These are phyloP conservation scores for Neurospora sp. DNA, from an alignment of 495 filamentous ascomycete genomes.

Conservation along the genomic window DNA sequence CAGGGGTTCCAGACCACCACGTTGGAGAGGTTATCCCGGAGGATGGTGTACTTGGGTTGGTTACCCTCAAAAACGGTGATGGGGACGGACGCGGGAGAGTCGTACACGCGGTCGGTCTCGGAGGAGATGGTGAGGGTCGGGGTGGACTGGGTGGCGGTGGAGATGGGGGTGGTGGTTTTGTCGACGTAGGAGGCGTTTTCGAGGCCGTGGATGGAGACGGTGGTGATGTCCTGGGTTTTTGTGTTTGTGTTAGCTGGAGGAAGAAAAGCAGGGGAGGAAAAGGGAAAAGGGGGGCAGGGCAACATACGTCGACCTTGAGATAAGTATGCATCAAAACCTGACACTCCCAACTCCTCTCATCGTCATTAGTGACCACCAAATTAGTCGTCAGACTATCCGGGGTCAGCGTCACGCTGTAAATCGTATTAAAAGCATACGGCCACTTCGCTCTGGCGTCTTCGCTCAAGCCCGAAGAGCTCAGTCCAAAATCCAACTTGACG, in stretches of 20 bases:
- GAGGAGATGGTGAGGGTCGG: conserved; percentile 47
- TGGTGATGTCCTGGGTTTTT: conserved; percentile 56
- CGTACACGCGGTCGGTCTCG: conserved; percentile 72
- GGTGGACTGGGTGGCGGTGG: conserved; percentile 44
- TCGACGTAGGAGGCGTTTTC: conserved; percentile 65
- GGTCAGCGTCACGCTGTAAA: conserved; percentile 83
- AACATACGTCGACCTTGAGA: conserved; percentile 62
- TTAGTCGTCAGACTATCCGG: conserved; percentile 67
- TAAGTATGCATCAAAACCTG: conserved; percentile 91
- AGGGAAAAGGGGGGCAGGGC: neutral
- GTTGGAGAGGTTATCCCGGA: conserved; percentile 70
- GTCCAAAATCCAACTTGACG: conserved; percentile 91
- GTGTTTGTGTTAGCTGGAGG: neutral
- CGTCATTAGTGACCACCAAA: conserved; percentile 81
- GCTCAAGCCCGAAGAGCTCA: conserved; percentile 50
- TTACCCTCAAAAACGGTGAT: conserved; percentile 35
- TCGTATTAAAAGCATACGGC: conserved; percentile 77
- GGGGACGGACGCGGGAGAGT: conserved; percentile 40
- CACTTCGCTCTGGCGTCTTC: conserved; percentile 58
- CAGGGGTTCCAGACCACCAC: conserved; percentile 98
- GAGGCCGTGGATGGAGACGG: conserved; percentile 60
- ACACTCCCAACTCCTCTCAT: conserved; percentile 72
- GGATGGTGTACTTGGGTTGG: conserved; percentile 51
- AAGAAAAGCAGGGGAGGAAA: neutral
- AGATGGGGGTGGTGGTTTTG: conserved; percentile 54